Evolutionary conservation across 257 asterid genomes (phyloP), one percentile per base, ranked within the genome.

Genomic region (Ophiorrhiza pumila): DNA sequence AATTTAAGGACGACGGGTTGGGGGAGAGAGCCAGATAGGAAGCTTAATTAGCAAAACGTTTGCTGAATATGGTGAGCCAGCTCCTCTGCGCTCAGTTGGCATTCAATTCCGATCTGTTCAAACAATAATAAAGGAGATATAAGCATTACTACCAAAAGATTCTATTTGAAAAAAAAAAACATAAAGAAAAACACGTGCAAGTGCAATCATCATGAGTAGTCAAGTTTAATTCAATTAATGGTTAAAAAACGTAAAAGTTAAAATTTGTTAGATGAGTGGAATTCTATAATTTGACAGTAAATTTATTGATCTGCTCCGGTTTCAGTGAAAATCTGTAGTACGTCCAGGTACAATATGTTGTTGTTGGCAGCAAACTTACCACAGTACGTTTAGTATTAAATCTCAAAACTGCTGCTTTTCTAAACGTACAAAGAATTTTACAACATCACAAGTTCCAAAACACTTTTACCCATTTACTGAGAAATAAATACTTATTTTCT

Each of bases 11-110:
- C n/a, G n/a, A n/a, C n/a, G n/a, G n/a, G 50, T 8, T 8, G 52
- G 35, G 9, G 35, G 42, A 37, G 50, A 4, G 4, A 15, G 6
- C 10, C 14, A 1, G 45, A 66, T 73, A 63, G 72, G 63, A 78
- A 77, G 64, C 68, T 69, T 25, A 9, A 47, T 83, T 81, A 88
- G 90, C 88, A 83, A 88, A 94, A 94, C 58, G 97, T 91, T 82
- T 84, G 95, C 83, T 90, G 98, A 81, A 94, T 87, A 72, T 83
- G 93, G 62, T 88, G 88, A 45, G 98, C 98, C 79, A 94, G 79
- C 63, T 94, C 98, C 75, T 94, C 97, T 5, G 98, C 98, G 73
- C 98, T 94, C 34, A 91, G 96, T 74, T 90, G 96, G 88, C 98
- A 94, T 75, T 91, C 98, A 60, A 94, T 91, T 65, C 98, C 97